These are phyloP conservation scores for Cyberlindnera xishuangbannaensis DNA, from an alignment of 805 yeast genomes.

Conservation along the genomic window DNA sequence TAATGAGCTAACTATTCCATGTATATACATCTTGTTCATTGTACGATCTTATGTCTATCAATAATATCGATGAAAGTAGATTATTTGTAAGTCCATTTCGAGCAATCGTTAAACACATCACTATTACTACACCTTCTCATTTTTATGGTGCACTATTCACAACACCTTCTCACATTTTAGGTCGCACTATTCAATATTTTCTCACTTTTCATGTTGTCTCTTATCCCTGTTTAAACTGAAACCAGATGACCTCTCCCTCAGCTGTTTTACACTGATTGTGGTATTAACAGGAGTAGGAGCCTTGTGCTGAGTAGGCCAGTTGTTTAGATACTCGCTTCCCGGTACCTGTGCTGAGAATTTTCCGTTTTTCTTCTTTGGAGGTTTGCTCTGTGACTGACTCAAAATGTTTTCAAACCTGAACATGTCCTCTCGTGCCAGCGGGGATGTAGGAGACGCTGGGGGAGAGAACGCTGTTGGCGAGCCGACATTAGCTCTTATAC, in stretches of 20 bases:
- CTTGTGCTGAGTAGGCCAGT: slow-evolving; percentile 15
- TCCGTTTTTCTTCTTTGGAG: slow-evolving; percentile 13
- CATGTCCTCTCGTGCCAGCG: slow-evolving; percentile 33
- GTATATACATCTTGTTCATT: no score
- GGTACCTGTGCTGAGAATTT: slow-evolving; percentile 17
- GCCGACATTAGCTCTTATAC: slow-evolving; percentile 8
- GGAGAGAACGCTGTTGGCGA: slow-evolving; percentile 11
- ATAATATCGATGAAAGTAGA: not conserved
- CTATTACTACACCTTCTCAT: no score
- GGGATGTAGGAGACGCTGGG: slow-evolving; percentile 24
- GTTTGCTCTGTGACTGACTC: slow-evolving; percentile 8
- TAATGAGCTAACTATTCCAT: no score
- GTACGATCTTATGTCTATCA: no score
- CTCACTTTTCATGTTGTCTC: slow-evolving; percentile 8
- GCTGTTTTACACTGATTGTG: slow-evolving; percentile 5
- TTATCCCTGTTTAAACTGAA: slow-evolving; percentile 21
- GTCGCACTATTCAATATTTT: no score
- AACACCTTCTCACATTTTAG: no score
- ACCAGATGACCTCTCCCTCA: slow-evolving; percentile 23
- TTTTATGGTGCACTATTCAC: no score
- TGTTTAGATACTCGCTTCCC: slow-evolving; percentile 16
- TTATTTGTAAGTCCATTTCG: not conserved
- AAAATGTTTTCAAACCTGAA: slow-evolving; percentile 40
- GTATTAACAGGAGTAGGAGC: slow-evolving; percentile 6
- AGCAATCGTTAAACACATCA: no score